Conservation (phyloP, 2,329 filamentous ascomycete species). For the Diplodia mutila region DNA sequence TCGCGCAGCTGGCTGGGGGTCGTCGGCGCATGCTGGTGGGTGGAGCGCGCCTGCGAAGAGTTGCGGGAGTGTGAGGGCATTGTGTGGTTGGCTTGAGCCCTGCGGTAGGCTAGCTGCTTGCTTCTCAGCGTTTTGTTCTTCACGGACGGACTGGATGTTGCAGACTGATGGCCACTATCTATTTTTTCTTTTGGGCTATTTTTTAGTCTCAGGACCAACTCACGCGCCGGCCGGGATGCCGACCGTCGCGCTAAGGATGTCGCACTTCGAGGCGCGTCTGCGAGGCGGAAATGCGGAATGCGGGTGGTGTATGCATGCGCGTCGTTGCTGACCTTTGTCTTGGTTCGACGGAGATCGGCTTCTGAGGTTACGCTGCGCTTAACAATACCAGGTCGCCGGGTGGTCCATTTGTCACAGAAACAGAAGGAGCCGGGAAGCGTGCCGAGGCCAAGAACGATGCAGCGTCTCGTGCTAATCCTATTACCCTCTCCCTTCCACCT, state of each 20-base stretch:
- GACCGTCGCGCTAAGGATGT: neutral
- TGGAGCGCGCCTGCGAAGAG: constrained; percentile 38
- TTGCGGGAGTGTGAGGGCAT: constrained; percentile 33
- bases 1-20: constrained; percentile 48
- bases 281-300: neutral
- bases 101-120: constrained; percentile 15
- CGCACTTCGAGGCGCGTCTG: neutral
- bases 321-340: neutral
- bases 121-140: constrained; percentile 10
- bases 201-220: neutral
- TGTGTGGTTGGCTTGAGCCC: constrained; percentile 31
- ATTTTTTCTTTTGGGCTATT: neutral
- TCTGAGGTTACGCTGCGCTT: constrained; percentile 10
- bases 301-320: neutral
- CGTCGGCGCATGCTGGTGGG: constrained; percentile 39
- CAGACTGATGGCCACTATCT: neutral
- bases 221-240: constrained; percentile 2
- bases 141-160: neutral
- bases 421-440: neutral
- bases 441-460: constrained; percentile 1
- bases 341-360: constrained; percentile 4
- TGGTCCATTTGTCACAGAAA: constrained; percentile 3
- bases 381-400: neutral
- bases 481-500: neutral
- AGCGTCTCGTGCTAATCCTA: constrained; percentile 2